phyloP scores from a whole-genome alignment of 108 stramenopile genomes.

The Chaetoceros tenuissimus region DNA sequence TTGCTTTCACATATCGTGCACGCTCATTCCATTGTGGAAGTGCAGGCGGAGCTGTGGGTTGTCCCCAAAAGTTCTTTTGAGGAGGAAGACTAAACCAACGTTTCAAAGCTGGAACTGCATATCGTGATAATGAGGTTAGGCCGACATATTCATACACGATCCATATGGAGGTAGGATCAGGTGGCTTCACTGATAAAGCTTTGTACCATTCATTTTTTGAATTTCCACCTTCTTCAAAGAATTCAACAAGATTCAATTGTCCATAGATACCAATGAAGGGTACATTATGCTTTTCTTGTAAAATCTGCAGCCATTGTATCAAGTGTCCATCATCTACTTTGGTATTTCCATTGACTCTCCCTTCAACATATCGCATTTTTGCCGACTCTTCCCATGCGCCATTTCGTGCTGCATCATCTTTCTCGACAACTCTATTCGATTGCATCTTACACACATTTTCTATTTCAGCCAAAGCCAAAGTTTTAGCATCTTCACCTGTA shows the following conservation, averaged over 20 bases:
- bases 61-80: slow-evolving; percentile 53
- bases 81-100: slow-evolving; percentile 44
- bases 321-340: slow-evolving; percentile 53
- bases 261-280: slow-evolving; percentile 63
- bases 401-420: slow-evolving; percentile 9
- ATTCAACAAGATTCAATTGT: slow-evolving; percentile 64
- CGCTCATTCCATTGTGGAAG: slow-evolving; percentile 54
- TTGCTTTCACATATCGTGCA: slow-evolving; percentile 56
- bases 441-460: slow-evolving; percentile 37
- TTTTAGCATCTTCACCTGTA: slow-evolving; percentile 37
- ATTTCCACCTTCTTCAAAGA: slow-evolving; percentile 62
- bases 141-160: slow-evolving; percentile 78
- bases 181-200: slow-evolving; percentile 54
- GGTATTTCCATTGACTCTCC: slow-evolving; percentile 24
- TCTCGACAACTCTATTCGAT: slow-evolving; percentile 29
- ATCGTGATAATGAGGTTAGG: slow-evolving; percentile 37
- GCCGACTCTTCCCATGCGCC: slow-evolving; percentile 56
- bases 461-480: slow-evolving; percentile 45
- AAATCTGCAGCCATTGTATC: slow-evolving; percentile 18
- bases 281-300: slow-evolving; percentile 16
- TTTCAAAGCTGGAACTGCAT: slow-evolving; percentile 30
- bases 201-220: slow-evolving; percentile 45
- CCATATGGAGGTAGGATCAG: slow-evolving; percentile 55
- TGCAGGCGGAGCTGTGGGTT: slow-evolving; percentile 28
- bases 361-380: slow-evolving; percentile 28